Evolutionary conservation across 805 yeast genomes (phyloP), one percentile per base, ranked within the genome.

Genomic region (Saccharomycopsis schoenii): DNA sequence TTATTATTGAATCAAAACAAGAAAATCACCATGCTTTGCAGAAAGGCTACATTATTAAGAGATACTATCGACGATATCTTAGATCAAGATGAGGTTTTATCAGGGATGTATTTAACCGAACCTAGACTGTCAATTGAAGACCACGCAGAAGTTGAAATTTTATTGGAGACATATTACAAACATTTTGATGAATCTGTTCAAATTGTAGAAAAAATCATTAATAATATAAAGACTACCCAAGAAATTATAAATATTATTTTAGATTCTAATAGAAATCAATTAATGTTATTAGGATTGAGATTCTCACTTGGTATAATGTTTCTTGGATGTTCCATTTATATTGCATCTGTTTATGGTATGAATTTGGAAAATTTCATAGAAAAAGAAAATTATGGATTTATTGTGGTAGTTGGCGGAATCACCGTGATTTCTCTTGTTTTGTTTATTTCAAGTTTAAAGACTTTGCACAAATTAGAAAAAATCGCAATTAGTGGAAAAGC

Each of bases 131-230:
- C 58, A 66, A 56, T 66, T 63, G 66, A 64, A 1, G 82, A 81
- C 68, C 80, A 78, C 64, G 88, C 86, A 9, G 97, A 92, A 67
- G 79, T 89, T 21, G 97, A 92, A 71, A 86, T 91, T 85, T 76
- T 92, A 57, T 71, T 92, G 21, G 97, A 92, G 69, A 83, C 96
- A 0, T 92, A 92, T 73, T 91, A 89, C 72, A 86, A 88, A 62
- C 97, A 91, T 67, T 86, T 93, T 69, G 97, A 92, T 69, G 97
- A 92, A 74, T 84, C 88, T 66, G 97, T 91, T 6, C 97, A 92
- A 71, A 93, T 88, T 67, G 85, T 96, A 0, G 96, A 89, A 54
- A 85, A 93, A 3, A 74, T 91, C 60, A 82, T 88, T 21, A 85
- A 84, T 66, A 96, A 92, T 69, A 89, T 92, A 67, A 84, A 84